Base-by-base conservation (phyloP, 2,329 filamentous ascomycete species). In the Aspergillus piperis region DNA sequence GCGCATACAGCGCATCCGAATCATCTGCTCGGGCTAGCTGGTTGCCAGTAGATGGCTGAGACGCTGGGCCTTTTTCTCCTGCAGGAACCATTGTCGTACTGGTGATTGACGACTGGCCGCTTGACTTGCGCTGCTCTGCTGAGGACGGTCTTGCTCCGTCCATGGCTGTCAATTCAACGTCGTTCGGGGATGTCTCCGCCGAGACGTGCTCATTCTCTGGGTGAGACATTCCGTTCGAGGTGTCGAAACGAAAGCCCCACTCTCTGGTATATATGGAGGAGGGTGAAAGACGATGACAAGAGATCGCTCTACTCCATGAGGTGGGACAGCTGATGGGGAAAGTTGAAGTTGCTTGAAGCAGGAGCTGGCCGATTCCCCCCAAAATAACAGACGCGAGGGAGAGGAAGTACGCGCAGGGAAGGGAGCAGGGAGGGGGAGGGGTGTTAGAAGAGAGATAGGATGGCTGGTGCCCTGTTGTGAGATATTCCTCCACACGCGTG, bases 1-100 rank as follows among this genome's bases (percentile, higher is more conserved):
- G 85, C 25, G 79, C 78, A 70, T 86, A 87, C 3, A 84, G 84
- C 30, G 82, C 79, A 55, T 84, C 80, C 3, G 79, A 70, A 42
- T 81, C 79, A 17, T 77, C 72, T 39, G 59, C 57, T 1, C 48
- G 36, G 36, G 49, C 38, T 15, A 44, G 56, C 50, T 61, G 58
- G 8, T 47, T 60, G 49, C 53, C 60, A 44, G 55, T 54, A 2
- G 62, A 53, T 21, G 63, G 56, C 6, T 54, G 47, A 10, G 49
- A 63, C 60, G 64, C 41, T 63, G 67, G 32, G 19, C 68, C 64
- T 52, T 66, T 67, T 23, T 59, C 66, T 2, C 23, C 59, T 39
- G 55, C 52, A 2, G 62, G 61, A 11, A 62, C 60, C 15, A 65
- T 58, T 1, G 69, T 70, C 11, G 73, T 71, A 13, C 62, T 65